Evolutionary conservation across 257 asterid species (phyloP), one percentile per base, ranked within the genome.

Genomic region (Misopates orontium): DNA sequence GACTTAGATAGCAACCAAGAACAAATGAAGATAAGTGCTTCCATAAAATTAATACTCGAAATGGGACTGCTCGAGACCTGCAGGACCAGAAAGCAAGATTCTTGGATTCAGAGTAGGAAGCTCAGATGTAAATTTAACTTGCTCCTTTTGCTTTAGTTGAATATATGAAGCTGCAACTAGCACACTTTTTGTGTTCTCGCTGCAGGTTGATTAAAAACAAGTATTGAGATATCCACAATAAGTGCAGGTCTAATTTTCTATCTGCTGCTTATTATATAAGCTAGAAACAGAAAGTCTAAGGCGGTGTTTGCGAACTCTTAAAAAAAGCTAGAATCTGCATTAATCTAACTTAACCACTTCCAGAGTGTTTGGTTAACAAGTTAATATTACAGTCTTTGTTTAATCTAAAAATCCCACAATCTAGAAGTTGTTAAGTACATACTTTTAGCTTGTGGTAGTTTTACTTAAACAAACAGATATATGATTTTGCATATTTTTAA

Each of bases 81-180:
- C 93, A 71, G 97, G 95, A 67, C 97, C 96, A 61, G 91, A 86
- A 71, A 91, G 96, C 77, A 88, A 78, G 75, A 91, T 82, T 74
- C 95, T 82, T 32, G 97, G 97, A 77, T 82, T 91, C 78, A 91
- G 73, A 60, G 95, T 84, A 51, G 95, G 80, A 73, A 91, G 87
- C 87, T 84, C 91, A 16, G 89, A 86, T 47, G 93, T 78, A 76
- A 69, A 77, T 77, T 84, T 82, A 72, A 80, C 84, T 75, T 81
- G 87, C 55, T 86, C 88, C 77, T 72, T 80, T 79, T 83, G 84
- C 83, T 88, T 91, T 71, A 91, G 75, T 75, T 88, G 96, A 74
- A 91, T 80, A 71, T 80, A 91, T 10, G 97, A 81, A 73, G 97
- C 90, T 66, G 92, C 88, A 77, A 91, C 78, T 66, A 91, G 87